phyloP scores from a whole-genome alignment of 371 early-diverging fungal species.

The Mucor plumbeus region DNA sequence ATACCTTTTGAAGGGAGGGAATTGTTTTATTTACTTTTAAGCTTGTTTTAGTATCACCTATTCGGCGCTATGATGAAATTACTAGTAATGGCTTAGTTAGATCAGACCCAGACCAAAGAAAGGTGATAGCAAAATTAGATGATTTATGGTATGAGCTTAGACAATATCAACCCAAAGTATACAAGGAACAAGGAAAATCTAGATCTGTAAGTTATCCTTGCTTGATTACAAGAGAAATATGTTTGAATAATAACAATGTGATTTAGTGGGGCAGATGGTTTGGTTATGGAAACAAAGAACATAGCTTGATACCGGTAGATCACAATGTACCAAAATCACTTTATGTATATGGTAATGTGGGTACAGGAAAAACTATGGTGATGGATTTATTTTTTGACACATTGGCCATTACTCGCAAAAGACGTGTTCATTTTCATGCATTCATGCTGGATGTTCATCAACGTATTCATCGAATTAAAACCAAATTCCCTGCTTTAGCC shows the following conservation, averaged over 20 bases:
- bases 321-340: conserved; percentile 60
- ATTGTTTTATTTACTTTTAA: background rate
- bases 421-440: conserved; percentile 93
- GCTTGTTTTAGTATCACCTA: conserved; percentile 24
- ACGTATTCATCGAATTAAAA: conserved; percentile 79
- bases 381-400: conserved; percentile 95
- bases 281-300: conserved; percentile 14
- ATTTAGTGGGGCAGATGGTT: conserved; percentile 33
- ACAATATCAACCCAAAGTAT: conserved; percentile 22
- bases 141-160: conserved; percentile 27
- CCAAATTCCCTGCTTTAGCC: conserved; percentile 45
- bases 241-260: too few species aligned
- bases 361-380: conserved; percentile 95
- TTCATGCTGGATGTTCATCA: conserved; percentile 94
- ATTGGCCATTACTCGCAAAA: conserved; percentile 70
- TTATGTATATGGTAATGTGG: conserved; percentile 85
- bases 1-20: background rate
- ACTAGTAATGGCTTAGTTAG: conserved; percentile 21
- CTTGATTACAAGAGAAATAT: too few species aligned
- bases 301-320: conserved; percentile 4
- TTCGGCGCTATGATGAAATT: conserved; percentile 30
- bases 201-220: conserved; percentile 27
- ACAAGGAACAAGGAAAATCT: conserved; percentile 16
- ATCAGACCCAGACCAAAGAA: conserved; percentile 26
- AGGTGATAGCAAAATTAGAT: conserved; percentile 28